Conservation (phyloP, 116 monocot genomes). For the Iris pallida region DNA sequence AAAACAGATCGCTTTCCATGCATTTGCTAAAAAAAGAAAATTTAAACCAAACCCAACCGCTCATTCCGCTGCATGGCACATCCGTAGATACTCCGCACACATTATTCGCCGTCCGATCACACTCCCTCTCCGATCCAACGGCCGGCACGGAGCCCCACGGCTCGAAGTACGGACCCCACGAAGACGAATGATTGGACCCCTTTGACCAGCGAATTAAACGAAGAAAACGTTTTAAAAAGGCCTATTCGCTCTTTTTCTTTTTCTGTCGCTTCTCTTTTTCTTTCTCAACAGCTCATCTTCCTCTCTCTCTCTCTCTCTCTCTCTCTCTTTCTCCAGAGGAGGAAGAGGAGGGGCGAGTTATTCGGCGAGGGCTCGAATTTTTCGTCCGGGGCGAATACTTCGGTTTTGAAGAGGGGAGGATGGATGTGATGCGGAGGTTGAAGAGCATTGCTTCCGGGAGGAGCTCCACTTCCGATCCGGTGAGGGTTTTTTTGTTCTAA, state of each 20-base stretch:
- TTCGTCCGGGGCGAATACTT: background rate
- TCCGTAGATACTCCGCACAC: background rate
- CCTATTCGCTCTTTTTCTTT: background rate
- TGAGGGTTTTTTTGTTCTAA: background rate
- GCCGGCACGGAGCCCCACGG: background rate
- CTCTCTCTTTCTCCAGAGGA: background rate
- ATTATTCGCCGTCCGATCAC: background rate
- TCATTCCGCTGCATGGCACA: background rate
- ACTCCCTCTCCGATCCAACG: background rate
- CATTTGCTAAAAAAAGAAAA: too few relatives aligned
- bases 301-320: background rate
- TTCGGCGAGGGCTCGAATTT: background rate
- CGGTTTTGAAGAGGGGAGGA: conserved; percentile 3
- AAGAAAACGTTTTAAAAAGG: too few relatives aligned
- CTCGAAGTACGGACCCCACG: background rate
- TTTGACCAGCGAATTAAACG: too few relatives aligned
- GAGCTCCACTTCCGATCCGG: background rate
- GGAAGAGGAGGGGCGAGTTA: background rate
- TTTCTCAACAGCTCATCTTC: background rate
- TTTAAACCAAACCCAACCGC: too few relatives aligned
- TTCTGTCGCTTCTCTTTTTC: background rate
- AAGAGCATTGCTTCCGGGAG: conserved; percentile 20
- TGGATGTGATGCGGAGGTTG: conserved; percentile 19
- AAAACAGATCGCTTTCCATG: too few relatives aligned
- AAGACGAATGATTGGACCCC: background rate